Percentiles rank a stretch among this genome's conserved stretches.
Conservation (phyloP, 495 filamentous ascomycete genomes). For the Neurospora tetraspora region DNA sequence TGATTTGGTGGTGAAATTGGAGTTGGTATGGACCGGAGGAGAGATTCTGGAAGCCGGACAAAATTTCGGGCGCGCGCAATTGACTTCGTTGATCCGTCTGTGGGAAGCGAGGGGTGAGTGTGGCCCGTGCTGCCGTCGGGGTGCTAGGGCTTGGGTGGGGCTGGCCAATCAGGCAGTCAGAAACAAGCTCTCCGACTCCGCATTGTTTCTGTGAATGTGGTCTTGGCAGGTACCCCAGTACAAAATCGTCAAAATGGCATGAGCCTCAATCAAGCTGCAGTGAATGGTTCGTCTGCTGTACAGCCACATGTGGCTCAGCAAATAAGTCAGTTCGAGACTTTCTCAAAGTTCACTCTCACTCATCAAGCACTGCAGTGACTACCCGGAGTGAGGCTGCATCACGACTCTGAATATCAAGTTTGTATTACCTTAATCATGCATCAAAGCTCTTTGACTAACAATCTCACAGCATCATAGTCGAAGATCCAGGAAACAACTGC, state of each 20-base stretch:
- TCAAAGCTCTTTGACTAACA: not conserved
- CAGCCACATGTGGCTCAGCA: conserved; percentile 16
- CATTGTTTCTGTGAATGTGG: not conserved
- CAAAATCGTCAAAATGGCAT: not conserved
- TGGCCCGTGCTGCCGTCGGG: conserved; percentile 5
- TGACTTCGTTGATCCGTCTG: conserved; percentile 13
- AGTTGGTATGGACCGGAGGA: conserved; percentile 7
- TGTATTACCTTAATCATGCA: not conserved
- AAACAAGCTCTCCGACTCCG: conserved; percentile 1
- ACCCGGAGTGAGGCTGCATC: not conserved
- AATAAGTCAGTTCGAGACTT: conserved; percentile 1
- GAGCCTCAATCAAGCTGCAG: not conserved
- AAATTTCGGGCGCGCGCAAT: conserved; percentile 19
- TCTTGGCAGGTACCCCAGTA: conserved; percentile 1
- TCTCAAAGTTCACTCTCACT: not conserved
- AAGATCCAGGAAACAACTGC: not conserved
- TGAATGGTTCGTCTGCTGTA: not conserved
- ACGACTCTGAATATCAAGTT: not conserved
- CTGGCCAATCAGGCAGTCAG: conserved; percentile 9
- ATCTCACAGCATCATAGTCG: not conserved
- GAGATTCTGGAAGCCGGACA: conserved; percentile 9
- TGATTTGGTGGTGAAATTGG: conserved; percentile 8
- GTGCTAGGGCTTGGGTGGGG: conserved; percentile 21
- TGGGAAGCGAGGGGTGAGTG: conserved; percentile 7
- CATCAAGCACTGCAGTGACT: not conserved